A percentile compares a stretch with the other conserved stretches of the same genome.
These are phyloP conservation scores for Cladorrhinum sp. DNA, from an alignment of 2,329 filamentous ascomycete species.

Conservation along the genomic window DNA sequence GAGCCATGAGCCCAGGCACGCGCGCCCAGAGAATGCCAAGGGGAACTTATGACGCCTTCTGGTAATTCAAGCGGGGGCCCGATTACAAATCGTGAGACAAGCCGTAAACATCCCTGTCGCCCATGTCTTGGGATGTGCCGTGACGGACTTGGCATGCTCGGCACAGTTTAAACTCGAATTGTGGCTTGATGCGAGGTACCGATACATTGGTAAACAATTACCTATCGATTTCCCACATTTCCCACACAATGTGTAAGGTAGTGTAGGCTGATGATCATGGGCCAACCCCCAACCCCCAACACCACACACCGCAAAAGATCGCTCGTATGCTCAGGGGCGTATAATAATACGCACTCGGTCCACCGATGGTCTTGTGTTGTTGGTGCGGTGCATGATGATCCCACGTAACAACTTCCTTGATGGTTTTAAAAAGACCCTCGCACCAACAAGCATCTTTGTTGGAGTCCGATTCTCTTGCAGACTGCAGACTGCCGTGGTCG, in stretches of 20 bases:
- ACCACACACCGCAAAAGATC: too few species aligned
- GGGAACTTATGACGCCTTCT: conserved; percentile 1
- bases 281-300: too few species aligned
- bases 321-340: too few species aligned
- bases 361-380: neutral
- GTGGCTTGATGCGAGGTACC: conserved; percentile 10
- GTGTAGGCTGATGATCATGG: too few species aligned
- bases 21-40: neutral
- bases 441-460: neutral
- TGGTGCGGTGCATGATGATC: neutral
- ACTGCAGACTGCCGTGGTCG: neutral
- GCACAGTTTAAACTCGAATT: conserved; percentile 10
- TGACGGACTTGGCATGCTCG: conserved; percentile 6
- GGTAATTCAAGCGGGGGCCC: neutral
- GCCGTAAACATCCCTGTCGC: neutral
- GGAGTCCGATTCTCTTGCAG: neutral
- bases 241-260: too few species aligned
- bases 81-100: neutral
- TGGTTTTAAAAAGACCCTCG: neutral
- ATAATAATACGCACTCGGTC: neutral
- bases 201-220: conserved; percentile 4
- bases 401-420: neutral
- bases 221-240: neutral
- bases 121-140: conserved; percentile 9
- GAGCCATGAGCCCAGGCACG: neutral